Base-by-base conservation (phyloP, 495 filamentous ascomycete species). In the Hypoxylon intermedium region DNA sequence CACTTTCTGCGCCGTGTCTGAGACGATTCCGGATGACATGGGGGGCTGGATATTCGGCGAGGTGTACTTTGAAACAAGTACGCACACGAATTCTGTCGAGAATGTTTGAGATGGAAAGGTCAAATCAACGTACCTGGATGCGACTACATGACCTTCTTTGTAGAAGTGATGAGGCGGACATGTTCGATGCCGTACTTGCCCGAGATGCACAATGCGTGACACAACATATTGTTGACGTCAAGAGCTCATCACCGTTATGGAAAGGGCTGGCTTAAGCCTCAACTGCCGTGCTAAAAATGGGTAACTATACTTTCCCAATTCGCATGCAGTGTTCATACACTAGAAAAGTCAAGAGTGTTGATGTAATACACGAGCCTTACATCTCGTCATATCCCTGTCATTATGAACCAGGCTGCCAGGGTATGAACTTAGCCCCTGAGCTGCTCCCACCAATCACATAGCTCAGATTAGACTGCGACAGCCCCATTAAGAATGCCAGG, bases 351-450 rank as follows among this genome's bases (percentile, higher is more conserved):
- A n/a, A n/a, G 38, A 65, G 44, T 50, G 61, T 60, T 55, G 56
- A 56, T 52, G 56, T 60, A 65, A 60, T 12, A 26, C 11, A 9
- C 44, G 16, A 24, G 6, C n/a, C 3, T 23, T 15, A 26, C 19
- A 54, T 59, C 30, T 55, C 55, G 61, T 59, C 61, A 59, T 65
- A 55, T 55, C 50, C 55, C 40, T 59, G 61, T 59, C 50, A 65
- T 65, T n/a, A 24, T 46, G 28, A 50, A 31, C 36, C 48, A 24
- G 30, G 9, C 11, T 12, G 21, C n/a, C n/a, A n/a, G n/a, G n/a
- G n/a, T n/a, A n/a, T n/a, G n/a, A n/a, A n/a, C n/a, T n/a, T n/a
- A n/a, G n/a, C 3, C 24, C 24, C 24, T 20, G 37, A 21, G 24
- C 13, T 28, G 5, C 7, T 2, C 18, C 6, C 41, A 12, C 60